These are phyloP conservation scores for Microcera coccophila DNA, from an alignment of 2,329 filamentous ascomycete species.

Conservation along the genomic window DNA sequence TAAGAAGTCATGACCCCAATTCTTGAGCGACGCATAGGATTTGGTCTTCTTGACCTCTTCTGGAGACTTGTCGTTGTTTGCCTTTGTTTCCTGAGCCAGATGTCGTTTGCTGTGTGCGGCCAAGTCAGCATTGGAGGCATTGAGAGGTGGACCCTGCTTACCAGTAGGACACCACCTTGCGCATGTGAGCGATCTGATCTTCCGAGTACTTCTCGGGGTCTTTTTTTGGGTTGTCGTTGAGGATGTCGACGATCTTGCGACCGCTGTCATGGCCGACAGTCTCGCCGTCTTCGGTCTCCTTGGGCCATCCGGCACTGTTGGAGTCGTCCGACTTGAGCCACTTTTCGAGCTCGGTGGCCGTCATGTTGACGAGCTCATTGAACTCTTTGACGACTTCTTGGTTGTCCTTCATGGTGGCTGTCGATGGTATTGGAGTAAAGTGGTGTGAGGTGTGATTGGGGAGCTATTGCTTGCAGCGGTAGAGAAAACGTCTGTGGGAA, in stretches of 20 bases:
- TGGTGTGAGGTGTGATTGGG: too few species aligned
- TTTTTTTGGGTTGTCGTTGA: slow-evolving; percentile 58
- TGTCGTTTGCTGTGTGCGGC: slow-evolving; percentile 52
- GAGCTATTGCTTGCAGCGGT: too few species aligned
- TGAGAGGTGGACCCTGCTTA: slow-evolving; percentile 17
- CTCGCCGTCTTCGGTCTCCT: slow-evolving; percentile 55
- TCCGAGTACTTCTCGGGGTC: slow-evolving; percentile 54
- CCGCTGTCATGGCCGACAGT: slow-evolving; percentile 62
- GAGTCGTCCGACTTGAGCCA: slow-evolving; percentile 61
- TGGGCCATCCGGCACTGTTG: slow-evolving; percentile 55
- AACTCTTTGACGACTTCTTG: slow-evolving; percentile 50
- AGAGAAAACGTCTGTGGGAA: too few species aligned
- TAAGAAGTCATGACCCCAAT: slow-evolving; percentile 55
- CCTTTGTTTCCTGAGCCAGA: slow-evolving; percentile 59
- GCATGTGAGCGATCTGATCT: slow-evolving; percentile 55
- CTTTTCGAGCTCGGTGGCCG: slow-evolving; percentile 53
- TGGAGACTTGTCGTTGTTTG: slow-evolving; percentile 49
- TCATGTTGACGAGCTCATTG: slow-evolving; percentile 65
- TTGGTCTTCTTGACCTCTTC: slow-evolving; percentile 46
- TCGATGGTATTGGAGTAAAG: too few species aligned
- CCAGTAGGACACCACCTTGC: slow-evolving; percentile 61
- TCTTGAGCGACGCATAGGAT: slow-evolving; percentile 58
- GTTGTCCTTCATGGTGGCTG: slow-evolving; percentile 22
- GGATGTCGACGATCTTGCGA: slow-evolving; percentile 59
- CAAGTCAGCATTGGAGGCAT: background rate